Conservation (phyloP, 108 stramenopile species). For the Discostella pseudostelligera region DNA sequence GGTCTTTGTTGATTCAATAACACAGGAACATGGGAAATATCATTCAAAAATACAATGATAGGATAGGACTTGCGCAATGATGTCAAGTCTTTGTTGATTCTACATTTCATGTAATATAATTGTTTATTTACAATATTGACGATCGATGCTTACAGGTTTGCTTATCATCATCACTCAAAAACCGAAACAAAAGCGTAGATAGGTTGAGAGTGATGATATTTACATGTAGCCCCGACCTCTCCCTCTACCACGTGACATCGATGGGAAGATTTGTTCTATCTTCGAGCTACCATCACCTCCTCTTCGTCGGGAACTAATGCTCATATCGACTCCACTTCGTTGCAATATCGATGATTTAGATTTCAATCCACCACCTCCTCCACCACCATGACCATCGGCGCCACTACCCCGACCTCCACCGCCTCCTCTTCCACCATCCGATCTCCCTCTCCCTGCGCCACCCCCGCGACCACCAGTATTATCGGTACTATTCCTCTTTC, state of each 20-base stretch:
- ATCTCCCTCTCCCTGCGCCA: slow-evolving; percentile 1
- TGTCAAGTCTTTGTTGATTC: no score
- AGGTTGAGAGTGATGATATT: not conserved
- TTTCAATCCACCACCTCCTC: slow-evolving; percentile 25
- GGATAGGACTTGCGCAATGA: no score
- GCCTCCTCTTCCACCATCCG: slow-evolving; percentile 27
- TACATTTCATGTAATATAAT: no score
- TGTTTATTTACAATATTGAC: no score
- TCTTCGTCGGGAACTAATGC: slow-evolving; percentile 31
- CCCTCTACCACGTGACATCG: slow-evolving; percentile 57
- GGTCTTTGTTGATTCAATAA: no score
- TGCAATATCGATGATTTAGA: slow-evolving; percentile 42
- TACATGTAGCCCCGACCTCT: slow-evolving; percentile 58
- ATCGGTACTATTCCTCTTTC: slow-evolving; percentile 12
- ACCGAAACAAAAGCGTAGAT: no score
- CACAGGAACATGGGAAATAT: no score
- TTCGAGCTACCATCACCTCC: not conserved
- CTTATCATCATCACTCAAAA: no score
- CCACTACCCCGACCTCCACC: slow-evolving; percentile 13
- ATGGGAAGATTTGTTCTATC: slow-evolving; percentile 54
- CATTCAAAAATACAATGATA: no score
- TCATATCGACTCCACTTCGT: slow-evolving; percentile 61
- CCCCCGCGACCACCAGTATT: not conserved
- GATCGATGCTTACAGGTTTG: no score
- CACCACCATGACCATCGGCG: slow-evolving; percentile 16